phyloP scores from a whole-genome alignment of 1,284 basidiomycete genomes.

The Fereydounia khargensis region DNA sequence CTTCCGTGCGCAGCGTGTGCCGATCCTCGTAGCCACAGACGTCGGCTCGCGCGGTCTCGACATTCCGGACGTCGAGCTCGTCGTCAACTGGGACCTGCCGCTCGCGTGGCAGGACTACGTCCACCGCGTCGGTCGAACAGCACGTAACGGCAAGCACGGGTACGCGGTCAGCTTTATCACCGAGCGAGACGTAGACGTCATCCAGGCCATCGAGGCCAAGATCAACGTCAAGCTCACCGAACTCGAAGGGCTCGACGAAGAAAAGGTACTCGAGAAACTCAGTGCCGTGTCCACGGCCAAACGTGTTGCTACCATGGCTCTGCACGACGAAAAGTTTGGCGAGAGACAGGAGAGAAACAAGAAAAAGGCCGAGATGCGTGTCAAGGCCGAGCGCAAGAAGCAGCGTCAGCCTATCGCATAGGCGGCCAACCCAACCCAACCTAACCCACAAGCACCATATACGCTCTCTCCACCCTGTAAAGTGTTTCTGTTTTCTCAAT shows the following conservation, averaged over 20 bases:
- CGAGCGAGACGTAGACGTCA: slow-evolving; percentile 82
- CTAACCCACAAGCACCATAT: too few species aligned
- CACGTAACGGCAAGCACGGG: slow-evolving; percentile 85
- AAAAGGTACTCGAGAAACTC: slow-evolving; percentile 77
- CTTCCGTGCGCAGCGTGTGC: slow-evolving; percentile 70
- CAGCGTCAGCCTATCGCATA: too few species aligned
- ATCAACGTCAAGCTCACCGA: slow-evolving; percentile 65
- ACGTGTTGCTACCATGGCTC: slow-evolving; percentile 79
- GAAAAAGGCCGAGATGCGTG: slow-evolving; percentile 61
- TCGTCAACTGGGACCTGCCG: slow-evolving; percentile 96
- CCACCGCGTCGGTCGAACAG: slow-evolving; percentile 74
- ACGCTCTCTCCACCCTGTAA: too few species aligned
- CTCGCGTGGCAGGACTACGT: slow-evolving; percentile 64
- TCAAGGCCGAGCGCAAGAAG: slow-evolving; percentile 24
- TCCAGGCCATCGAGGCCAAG: slow-evolving; percentile 78
- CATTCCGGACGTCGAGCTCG: slow-evolving; percentile 73
- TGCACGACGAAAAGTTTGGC: slow-evolving; percentile 88
- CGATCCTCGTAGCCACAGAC: slow-evolving; percentile 54
- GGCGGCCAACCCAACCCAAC: too few species aligned
- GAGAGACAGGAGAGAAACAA: slow-evolving; percentile 77
- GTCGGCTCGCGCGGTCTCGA: slow-evolving; percentile 56
- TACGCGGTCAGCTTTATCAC: slow-evolving; percentile 91
- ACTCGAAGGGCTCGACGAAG: slow-evolving; percentile 64
- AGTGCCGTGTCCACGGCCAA: slow-evolving; percentile 88
- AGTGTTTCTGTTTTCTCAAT: too few species aligned